Base-by-base conservation (phyloP, 371 early-diverging fungal genomes). In the Mortierella sp. region DNA sequence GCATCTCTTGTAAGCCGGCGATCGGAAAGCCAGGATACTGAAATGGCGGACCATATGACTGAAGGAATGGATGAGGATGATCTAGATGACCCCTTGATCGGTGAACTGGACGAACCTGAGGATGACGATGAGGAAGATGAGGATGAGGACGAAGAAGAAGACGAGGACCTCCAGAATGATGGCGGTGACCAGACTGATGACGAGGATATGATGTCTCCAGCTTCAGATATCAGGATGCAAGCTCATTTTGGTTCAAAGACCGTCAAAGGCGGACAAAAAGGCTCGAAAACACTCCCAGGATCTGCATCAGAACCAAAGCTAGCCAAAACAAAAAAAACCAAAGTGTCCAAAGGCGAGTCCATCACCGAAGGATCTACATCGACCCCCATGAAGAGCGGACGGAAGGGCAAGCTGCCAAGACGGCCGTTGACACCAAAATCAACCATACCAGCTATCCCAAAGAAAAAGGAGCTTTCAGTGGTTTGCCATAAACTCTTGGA, bases 401-500 rank as follows among this genome's bases (percentile, higher is more conserved):
- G 70, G 22, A 78, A 66, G 55, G 63, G 73, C n/a, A 80, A 70
- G 54, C 19, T 43, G 7, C 26, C 51, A 0, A 80, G 61, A 47
- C 66, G 80, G 22, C 42, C 23, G 1, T 75, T 76, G 19, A 65
- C 79, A 4, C 66, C 85, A 8, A 76, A 76, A 17, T 76, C 69
- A 65, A 57, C 83, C 51, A 54, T 80, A 49, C 76, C 80, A 37
- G 34, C 78, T 8, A 26, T 70, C 58, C 74, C 80, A 1, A 81
- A 78, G 60, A 82, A 84, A 54, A 78, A 76, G 12, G 87, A 89
- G 61, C 63, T 89, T 5, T 84, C 84, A 55, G 74, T 84, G 0
- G 76, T 87, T 22, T 83, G 87, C 57, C 57, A 70, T 32, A 88
- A 87, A 54, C 61, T 87, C 17, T 60, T 89, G 51, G 90, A 90